Base-by-base conservation (phyloP, 805 yeast species). In the Monosporozyma yasuniensis region DNA sequence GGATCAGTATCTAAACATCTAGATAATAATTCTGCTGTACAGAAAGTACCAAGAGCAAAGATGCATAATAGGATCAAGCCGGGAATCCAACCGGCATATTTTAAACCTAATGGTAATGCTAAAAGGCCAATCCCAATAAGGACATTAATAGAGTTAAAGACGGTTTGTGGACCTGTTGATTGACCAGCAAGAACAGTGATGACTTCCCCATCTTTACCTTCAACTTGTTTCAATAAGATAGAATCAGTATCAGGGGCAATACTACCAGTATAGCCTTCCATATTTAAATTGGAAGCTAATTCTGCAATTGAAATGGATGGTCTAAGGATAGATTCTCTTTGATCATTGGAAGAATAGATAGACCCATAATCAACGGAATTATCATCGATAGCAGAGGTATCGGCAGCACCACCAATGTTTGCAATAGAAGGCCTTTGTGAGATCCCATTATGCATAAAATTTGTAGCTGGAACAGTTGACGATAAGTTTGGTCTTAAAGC, bases 1-100 rank as follows among this genome's bases (percentile, higher is more conserved):
- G 78, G 82, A 67, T 88, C 93, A 0, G 88, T 83, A 54, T 83
- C 88, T 75, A 88, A 75, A 55, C 95, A 81, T 52, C 77, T 74
- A 12, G 91, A 82, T 51, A 89, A 71, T 47, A 87, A 69, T 5
- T 75, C 74, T 8, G 96, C 96, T 1, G 93, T 82, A 73, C 87
- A 81, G 56, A 76, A 83, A 2, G 96, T 88, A 27, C 81, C 68
- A 11, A 71, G 46, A 1, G 93, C 93, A 62, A 90, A 80, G 2
- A 75, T 52, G 1, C 77, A 50, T 49, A 89, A 66, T 21, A 85
- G 66, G 0, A 78, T 73, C 9, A 78, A 53, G 11, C 96, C 96
- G 21, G 81, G 54, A 3, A 81, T 63, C 83, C 88, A 80, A 3
- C 95, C 95, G 1, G 89, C 74, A 43, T 80, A 72, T 54, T 72